Evolutionary conservation across 1,284 basidiomycete species (phyloP).

Genomic region (Mycena sp.): DNA sequence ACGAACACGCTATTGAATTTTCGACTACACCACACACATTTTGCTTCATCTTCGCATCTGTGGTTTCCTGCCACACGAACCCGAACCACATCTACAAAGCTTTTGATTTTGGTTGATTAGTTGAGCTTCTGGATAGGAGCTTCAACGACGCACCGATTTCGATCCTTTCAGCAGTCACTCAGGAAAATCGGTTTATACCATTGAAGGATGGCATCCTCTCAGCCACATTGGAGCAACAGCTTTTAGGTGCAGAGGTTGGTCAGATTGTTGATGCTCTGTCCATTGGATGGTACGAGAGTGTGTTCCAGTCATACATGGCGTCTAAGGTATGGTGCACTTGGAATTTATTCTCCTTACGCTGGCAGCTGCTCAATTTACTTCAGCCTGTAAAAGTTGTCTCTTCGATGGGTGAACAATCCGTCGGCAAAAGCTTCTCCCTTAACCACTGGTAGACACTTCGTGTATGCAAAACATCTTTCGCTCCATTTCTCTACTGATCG

Average conservation of each 20-base stretch:
- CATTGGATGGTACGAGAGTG: slow-evolving; percentile 73
- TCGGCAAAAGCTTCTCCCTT: slow-evolving; percentile 68
- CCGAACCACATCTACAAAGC: too few species aligned
- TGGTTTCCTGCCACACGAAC: too few species aligned
- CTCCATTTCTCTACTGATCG: background rate
- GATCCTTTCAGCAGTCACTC: slow-evolving; percentile 66
- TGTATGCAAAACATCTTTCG: slow-evolving; percentile 32
- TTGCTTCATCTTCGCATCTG: too few species aligned
- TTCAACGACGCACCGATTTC: too few species aligned
- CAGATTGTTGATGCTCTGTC: slow-evolving; percentile 62
- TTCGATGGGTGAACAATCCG: slow-evolving; percentile 73
- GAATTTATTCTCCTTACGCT: background rate
- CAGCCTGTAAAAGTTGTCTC: slow-evolving; percentile 71
- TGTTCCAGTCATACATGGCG: slow-evolving; percentile 69
- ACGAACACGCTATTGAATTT: too few species aligned
- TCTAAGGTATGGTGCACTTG: slow-evolving; percentile 50
- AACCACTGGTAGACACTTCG: slow-evolving; percentile 74
- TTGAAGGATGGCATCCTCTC: slow-evolving; percentile 67
- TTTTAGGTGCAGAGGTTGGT: slow-evolving; percentile 66
- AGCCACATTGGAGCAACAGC: slow-evolving; percentile 54
- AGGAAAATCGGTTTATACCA: slow-evolving; percentile 67
- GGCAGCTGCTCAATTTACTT: background rate
- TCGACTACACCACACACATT: too few species aligned
- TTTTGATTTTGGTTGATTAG: too few species aligned
- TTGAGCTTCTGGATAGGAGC: too few species aligned